Evolutionary conservation across 768 basidiomycete genomes (phyloP).

Genomic region (Nidula microcarpa): DNA sequence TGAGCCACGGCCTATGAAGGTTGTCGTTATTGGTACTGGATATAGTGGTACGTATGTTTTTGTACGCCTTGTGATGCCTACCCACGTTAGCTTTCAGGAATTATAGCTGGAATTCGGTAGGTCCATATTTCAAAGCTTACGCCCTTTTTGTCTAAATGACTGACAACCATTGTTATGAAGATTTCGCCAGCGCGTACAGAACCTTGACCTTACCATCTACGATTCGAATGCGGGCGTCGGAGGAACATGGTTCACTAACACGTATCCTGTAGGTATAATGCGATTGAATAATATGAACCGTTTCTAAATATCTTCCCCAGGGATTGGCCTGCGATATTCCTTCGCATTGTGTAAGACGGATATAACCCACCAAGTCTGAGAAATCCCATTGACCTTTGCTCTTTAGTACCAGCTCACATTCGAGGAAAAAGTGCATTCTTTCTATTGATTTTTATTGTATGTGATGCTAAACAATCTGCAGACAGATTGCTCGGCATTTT

Average conservation of each 20-base stretch:
- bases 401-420: conserved; percentile 59
- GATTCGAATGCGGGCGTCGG: conserved; percentile 59
- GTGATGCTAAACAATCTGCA: conserved; percentile 12
- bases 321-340: conserved; percentile 64
- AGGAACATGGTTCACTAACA: conserved; percentile 59
- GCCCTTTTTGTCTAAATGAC: not conserved
- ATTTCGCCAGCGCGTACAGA: conserved; percentile 49
- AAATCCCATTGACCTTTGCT: not conserved
- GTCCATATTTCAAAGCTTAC: conserved; percentile 1
- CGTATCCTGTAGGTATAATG: conserved; percentile 41
- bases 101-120: conserved; percentile 55
- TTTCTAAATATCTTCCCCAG: conserved; percentile 15
- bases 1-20: conserved; percentile 49
- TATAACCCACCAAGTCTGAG: not conserved
- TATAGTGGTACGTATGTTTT: conserved; percentile 41
- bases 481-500: conserved; percentile 61
- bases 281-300: not conserved
- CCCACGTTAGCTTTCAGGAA: conserved; percentile 17
- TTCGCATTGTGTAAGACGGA: conserved; percentile 41
- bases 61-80: not conserved
- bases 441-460: not conserved
- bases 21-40: conserved; percentile 56
- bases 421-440: conserved; percentile 38
- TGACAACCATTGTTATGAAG: conserved; percentile 17
- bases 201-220: conserved; percentile 53